Evolutionary conservation across 2,329 filamentous ascomycete species (phyloP).

Genomic region (Xylariaceae sp.): DNA sequence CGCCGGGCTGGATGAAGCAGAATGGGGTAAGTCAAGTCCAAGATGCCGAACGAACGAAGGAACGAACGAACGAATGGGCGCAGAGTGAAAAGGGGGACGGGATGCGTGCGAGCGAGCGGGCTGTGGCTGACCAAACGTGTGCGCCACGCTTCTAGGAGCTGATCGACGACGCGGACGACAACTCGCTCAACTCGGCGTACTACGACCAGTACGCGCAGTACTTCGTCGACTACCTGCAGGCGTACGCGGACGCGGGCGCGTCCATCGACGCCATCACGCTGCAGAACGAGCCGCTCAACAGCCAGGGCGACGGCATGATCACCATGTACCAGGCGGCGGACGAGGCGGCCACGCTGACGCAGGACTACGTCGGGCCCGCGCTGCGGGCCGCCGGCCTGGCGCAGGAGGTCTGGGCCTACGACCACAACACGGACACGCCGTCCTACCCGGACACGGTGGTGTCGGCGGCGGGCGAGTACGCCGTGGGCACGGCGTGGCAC

Average conservation of each 20-base stretch:
- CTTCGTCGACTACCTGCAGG: conserved; percentile 34
- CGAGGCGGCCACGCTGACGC: conserved; percentile 30
- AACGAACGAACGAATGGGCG: no score
- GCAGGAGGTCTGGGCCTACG: conserved; percentile 39
- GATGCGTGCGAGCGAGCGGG: neutral
- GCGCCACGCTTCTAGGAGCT: conserved; percentile 14
- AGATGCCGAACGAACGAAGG: no score
- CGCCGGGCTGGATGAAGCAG: conserved; percentile 36
- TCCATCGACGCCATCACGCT: conserved; percentile 34
- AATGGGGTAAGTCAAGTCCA: conserved; percentile 24
- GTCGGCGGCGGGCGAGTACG: conserved; percentile 22
- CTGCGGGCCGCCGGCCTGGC: conserved; percentile 30
- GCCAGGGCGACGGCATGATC: conserved; percentile 25
- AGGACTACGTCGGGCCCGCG: conserved; percentile 31
- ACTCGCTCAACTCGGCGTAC: conserved; percentile 29
- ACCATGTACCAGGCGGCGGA: conserved; percentile 32
- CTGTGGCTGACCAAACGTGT: neutral
- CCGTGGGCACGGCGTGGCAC: conserved; percentile 32
- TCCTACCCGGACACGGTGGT: conserved; percentile 32
- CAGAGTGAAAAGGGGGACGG: no score
- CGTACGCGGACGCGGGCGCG: conserved; percentile 27
- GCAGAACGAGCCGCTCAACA: conserved; percentile 38
- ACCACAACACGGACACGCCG: conserved; percentile 32
- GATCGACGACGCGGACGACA: conserved; percentile 29
- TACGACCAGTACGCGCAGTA: conserved; percentile 28